Evolutionary conservation across 495 filamentous ascomycete genomes (phyloP).

Genomic region (Antarctomyces pellizariae): DNA sequence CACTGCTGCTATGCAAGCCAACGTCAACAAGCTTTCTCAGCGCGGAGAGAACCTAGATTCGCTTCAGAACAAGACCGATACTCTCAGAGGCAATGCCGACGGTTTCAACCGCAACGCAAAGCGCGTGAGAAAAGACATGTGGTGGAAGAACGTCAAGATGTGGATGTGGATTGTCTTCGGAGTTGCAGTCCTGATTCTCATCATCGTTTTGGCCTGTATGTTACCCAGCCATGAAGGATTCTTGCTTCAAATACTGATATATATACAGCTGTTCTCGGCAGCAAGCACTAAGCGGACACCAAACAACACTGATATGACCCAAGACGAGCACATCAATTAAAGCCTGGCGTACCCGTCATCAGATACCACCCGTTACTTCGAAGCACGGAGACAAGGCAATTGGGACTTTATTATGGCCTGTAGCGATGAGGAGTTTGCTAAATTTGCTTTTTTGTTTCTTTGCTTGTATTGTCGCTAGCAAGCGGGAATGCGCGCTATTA

Average conservation of each 20-base stretch:
- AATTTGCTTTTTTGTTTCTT: too few relatives aligned
- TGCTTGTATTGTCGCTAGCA: too few relatives aligned
- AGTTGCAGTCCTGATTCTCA: constrained; percentile 72
- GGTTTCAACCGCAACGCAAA: constrained; percentile 91
- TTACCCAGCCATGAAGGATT: neutral
- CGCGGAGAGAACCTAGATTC: constrained; percentile 78
- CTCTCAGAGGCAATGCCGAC: constrained; percentile 70
- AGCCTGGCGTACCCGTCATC: too few relatives aligned
- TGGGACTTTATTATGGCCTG: too few relatives aligned
- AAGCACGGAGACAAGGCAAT: too few relatives aligned
- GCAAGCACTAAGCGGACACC: constrained; percentile 5
- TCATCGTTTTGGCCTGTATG: constrained; percentile 74
- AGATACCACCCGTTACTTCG: too few relatives aligned
- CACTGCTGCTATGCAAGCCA: constrained; percentile 72
- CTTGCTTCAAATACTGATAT: too few relatives aligned
- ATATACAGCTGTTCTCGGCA: constrained; percentile 6
- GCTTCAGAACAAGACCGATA: constrained; percentile 90
- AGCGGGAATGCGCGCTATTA: too few relatives aligned
- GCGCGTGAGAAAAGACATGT: constrained; percentile 79
- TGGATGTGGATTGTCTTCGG: constrained; percentile 80
- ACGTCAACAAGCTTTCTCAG: constrained; percentile 79
- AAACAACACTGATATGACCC: too few relatives aligned
- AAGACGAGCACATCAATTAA: too few relatives aligned
- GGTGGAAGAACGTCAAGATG: constrained; percentile 99
- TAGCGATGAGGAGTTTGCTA: too few relatives aligned